A percentile compares a stretch with the other conserved stretches of the same genome.
Evolutionary conservation across 768 basidiomycete species (phyloP).

Genomic region (Clavulina sp.): DNA sequence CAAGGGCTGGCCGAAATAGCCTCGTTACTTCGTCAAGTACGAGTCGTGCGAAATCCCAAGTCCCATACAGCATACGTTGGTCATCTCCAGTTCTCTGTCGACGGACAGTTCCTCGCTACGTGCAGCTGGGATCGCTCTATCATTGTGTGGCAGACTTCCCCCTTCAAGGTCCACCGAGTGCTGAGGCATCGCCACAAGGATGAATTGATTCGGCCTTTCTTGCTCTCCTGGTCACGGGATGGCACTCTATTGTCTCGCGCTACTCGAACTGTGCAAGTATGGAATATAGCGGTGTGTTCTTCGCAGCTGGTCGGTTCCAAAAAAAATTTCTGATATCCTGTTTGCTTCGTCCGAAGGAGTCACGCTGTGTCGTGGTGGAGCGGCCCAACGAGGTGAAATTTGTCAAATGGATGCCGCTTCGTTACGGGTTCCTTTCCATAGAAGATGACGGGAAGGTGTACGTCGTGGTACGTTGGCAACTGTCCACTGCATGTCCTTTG

Average conservation of each 20-base stretch:
- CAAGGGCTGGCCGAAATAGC: too few relatives aligned
- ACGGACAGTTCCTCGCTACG: slow-evolving; percentile 56
- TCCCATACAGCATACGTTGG: slow-evolving; percentile 46
- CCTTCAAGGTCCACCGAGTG: slow-evolving; percentile 38
- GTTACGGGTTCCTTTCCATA: slow-evolving; percentile 51
- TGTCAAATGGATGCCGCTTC: slow-evolving; percentile 48
- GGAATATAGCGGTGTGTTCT: slow-evolving; percentile 37
- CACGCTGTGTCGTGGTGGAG: slow-evolving; percentile 42
- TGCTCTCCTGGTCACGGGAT: slow-evolving; percentile 49
- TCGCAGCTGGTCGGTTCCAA: not conserved
- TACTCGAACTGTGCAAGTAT: slow-evolving; percentile 52
- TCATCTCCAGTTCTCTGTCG: slow-evolving; percentile 59
- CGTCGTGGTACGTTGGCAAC: slow-evolving; percentile 9
- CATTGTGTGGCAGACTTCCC: slow-evolving; percentile 10
- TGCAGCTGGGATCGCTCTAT: slow-evolving; percentile 30
- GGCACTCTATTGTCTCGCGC: slow-evolving; percentile 43
- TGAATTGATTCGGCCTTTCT: slow-evolving; percentile 50
- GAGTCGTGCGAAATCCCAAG: too few relatives aligned
- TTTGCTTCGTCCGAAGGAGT: slow-evolving; percentile 43
- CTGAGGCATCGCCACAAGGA: slow-evolving; percentile 53
- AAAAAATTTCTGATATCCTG: not conserved
- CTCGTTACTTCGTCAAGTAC: too few relatives aligned
- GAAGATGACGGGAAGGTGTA: slow-evolving; percentile 40
- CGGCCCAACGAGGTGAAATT: slow-evolving; percentile 39
- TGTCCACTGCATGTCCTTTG: too few relatives aligned